phyloP scores from a whole-genome alignment of 495 filamentous ascomycete species.

The Alectoria sarmentosa region DNA sequence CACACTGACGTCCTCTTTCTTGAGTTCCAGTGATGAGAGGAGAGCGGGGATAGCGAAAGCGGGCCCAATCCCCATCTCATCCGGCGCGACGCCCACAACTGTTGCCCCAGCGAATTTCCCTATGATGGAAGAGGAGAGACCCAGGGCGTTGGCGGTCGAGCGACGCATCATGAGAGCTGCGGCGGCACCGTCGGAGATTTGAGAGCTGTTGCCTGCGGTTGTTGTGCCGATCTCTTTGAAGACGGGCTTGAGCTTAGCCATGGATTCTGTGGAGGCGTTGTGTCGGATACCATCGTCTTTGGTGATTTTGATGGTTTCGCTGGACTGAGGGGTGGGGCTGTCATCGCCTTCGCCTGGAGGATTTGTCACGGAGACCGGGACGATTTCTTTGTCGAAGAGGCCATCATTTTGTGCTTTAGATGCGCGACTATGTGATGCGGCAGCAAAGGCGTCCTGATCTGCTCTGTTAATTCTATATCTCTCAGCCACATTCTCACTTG shows the following conservation, averaged over 20 bases:
- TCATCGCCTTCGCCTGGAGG: not conserved
- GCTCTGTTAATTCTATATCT: slow-evolving; percentile 64
- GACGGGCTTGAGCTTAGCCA: slow-evolving; percentile 76
- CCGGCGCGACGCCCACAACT: slow-evolving; percentile 69
- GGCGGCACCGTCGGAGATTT: slow-evolving; percentile 83
- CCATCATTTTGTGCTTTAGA: slow-evolving; percentile 59
- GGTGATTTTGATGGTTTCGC: slow-evolving; percentile 44
- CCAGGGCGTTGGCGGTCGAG: slow-evolving; percentile 70
- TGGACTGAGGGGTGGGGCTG: slow-evolving; percentile 18
- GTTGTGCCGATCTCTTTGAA: slow-evolving; percentile 57
- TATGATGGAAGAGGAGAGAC: slow-evolving; percentile 59
- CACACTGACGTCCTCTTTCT: slow-evolving; percentile 61
- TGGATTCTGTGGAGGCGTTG: slow-evolving; percentile 55
- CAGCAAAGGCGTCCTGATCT: slow-evolving; percentile 81
- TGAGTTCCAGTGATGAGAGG: slow-evolving; percentile 55
- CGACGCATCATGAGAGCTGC: slow-evolving; percentile 76
- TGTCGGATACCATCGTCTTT: slow-evolving; percentile 78
- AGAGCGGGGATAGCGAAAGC: slow-evolving; percentile 80
- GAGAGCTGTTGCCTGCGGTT: slow-evolving; percentile 82
- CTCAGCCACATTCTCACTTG: slow-evolving; percentile 81
- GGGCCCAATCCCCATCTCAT: slow-evolving; percentile 92
- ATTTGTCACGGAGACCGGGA: slow-evolving; percentile 44
- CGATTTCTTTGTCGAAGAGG: slow-evolving; percentile 69
- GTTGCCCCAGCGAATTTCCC: slow-evolving; percentile 70
- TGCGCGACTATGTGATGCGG: slow-evolving; percentile 63